These are phyloP conservation scores for Lobosporangium transversale DNA, from an alignment of 192 early-diverging fungal genomes.

Conservation along the genomic window DNA sequence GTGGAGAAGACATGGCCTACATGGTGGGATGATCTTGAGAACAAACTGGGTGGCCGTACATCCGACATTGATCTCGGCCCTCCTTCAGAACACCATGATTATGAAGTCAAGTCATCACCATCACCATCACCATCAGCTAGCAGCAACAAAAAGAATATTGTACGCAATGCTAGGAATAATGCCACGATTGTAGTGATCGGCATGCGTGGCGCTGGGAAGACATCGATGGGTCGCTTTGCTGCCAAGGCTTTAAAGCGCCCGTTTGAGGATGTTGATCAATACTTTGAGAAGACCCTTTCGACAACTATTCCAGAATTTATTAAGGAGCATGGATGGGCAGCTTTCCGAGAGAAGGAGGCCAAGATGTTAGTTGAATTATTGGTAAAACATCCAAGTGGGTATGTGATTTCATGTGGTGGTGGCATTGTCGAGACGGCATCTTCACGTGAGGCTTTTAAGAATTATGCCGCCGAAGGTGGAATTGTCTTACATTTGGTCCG, in stretches of 20 bases:
- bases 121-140: too few species aligned
- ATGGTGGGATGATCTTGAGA: constrained; percentile 97
- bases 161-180: constrained; percentile 32
- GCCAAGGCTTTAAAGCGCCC: constrained; percentile 70
- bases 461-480: constrained; percentile 63
- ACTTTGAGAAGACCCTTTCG: constrained; percentile 76
- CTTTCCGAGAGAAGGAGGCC: constrained; percentile 86
- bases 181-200: constrained; percentile 92
- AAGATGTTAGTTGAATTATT: constrained; percentile 73
- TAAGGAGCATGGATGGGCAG: constrained; percentile 81
- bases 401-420: constrained; percentile 93
- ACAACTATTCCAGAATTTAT: constrained; percentile 86
- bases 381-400: constrained; percentile 60
- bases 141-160: constrained; percentile 8
- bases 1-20: constrained; percentile 99
- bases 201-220: constrained; percentile 99
- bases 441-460: constrained; percentile 73
- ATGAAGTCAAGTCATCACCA: constrained; percentile 25
- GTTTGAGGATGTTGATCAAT: constrained; percentile 93
- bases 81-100: constrained; percentile 32
- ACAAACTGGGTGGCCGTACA: constrained; percentile 73
- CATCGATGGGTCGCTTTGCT: constrained; percentile 80
- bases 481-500: constrained; percentile 84
- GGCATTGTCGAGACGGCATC: constrained; percentile 89
- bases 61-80: constrained; percentile 66